Evolutionary conservation across 495 filamentous ascomycete species (phyloP).

Genomic region (Penicillium canariense): DNA sequence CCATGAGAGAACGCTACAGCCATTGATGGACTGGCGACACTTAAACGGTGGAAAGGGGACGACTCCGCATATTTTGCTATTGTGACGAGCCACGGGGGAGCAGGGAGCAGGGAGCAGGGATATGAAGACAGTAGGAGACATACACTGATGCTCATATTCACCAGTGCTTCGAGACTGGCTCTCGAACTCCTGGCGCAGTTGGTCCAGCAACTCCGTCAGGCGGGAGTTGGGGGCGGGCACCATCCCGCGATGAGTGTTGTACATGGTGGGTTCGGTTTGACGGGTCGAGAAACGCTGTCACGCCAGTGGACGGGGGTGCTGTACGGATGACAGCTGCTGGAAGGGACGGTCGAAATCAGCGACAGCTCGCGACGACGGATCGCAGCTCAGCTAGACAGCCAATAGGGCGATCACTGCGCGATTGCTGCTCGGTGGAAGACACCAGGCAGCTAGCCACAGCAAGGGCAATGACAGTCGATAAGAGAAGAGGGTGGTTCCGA

Average conservation of each 20-base stretch:
- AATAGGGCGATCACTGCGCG: constrained; percentile 21
- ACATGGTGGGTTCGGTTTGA: constrained; percentile 58
- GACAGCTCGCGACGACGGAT: constrained; percentile 19
- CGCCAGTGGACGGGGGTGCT: not conserved
- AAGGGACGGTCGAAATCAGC: constrained; percentile 7
- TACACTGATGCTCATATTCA: constrained; percentile 88
- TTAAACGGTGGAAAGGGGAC: constrained; percentile 1
- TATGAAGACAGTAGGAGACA: constrained; percentile 35
- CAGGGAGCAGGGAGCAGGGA: not conserved
- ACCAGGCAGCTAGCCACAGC: constrained; percentile 31
- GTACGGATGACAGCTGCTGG: constrained; percentile 1
- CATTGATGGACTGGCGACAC: constrained; percentile 16
- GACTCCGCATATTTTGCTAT: too few relatives aligned
- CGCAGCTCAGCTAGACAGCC: constrained; percentile 13
- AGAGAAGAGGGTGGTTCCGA: not conserved
- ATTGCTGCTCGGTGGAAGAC: constrained; percentile 27
- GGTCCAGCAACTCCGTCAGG: constrained; percentile 85
- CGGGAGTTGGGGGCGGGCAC: constrained; percentile 71
- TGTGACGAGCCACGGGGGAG: not conserved
- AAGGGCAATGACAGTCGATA: constrained; percentile 12
- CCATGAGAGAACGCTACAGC: constrained; percentile 9
- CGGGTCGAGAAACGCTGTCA: not conserved
- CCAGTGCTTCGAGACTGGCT: constrained; percentile 69
- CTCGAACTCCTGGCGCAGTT: constrained; percentile 88
- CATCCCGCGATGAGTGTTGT: constrained; percentile 84